Conservation (phyloP, 208 protist species). For the Crithidia thermophila region DNA sequence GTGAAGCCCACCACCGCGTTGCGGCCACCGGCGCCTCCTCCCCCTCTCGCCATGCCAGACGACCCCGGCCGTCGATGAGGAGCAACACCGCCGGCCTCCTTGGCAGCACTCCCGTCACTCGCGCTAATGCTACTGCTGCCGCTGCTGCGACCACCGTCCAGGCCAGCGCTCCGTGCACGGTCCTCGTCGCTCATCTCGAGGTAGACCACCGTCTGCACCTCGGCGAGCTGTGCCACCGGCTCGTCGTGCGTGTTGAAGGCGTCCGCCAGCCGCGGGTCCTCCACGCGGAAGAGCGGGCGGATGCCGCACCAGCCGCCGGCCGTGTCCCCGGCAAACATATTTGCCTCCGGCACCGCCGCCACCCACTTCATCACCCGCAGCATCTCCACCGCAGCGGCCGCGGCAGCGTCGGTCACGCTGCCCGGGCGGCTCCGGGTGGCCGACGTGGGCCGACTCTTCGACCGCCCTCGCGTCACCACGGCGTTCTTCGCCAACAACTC, state of each 20-base stretch:
- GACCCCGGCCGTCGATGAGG: too few relatives aligned
- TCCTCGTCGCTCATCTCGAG: neutral
- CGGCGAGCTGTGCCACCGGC: neutral
- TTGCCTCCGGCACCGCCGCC: constrained; percentile 11
- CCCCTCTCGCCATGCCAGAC: constrained; percentile 1
- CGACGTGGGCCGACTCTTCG: too few relatives aligned
- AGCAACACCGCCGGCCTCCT: too few relatives aligned
- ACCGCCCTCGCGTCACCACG: too few relatives aligned
- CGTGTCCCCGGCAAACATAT: constrained; percentile 44
- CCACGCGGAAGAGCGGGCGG: constrained; percentile 30
- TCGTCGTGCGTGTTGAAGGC: constrained; percentile 5
- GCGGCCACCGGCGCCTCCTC: too few relatives aligned
- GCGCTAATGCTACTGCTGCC: too few relatives aligned
- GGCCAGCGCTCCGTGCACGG: neutral
- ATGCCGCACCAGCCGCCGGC: constrained; percentile 30
- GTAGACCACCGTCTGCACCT: constrained; percentile 16
- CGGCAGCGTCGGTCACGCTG: neutral
- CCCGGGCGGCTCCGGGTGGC: too few relatives aligned
- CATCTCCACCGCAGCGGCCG: neutral
- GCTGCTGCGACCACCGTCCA: neutral
- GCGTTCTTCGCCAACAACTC: neutral
- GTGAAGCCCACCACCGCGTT: constrained; percentile 1
- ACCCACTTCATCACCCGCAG: neutral
- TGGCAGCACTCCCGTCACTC: too few relatives aligned
- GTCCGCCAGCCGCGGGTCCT: neutral